A percentile compares a stretch with the other conserved stretches of the same genome.
Evolutionary conservation across 2,329 filamentous ascomycete genomes (phyloP).

Genomic region (Myriosclerotinia scirpicola): DNA sequence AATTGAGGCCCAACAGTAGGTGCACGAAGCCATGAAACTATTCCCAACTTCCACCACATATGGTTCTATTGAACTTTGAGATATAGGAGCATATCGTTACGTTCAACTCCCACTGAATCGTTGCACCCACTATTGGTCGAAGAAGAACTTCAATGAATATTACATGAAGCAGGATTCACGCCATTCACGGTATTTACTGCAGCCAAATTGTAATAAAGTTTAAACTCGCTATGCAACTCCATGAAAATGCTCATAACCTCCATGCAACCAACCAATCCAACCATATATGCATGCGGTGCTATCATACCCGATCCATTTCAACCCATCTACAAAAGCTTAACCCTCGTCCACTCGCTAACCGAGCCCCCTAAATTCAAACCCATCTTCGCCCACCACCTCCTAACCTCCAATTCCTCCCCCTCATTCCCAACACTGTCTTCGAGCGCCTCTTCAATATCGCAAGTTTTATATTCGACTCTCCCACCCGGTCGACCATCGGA

Average conservation of each 20-base stretch:
- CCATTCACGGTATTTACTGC: background rate
- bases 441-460: conserved; percentile 90
- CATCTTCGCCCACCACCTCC: conserved; percentile 83
- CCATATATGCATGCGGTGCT: background rate
- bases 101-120: no score
- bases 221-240: background rate
- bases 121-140: no score
- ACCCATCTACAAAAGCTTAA: conserved; percentile 47
- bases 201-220: background rate
- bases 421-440: conserved; percentile 71
- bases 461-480: conserved; percentile 88
- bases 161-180: background rate
- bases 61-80: no score
- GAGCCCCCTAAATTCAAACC: conserved; percentile 67
- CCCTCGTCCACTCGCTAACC: conserved; percentile 71
- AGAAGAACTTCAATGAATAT: background rate
- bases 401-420: conserved; percentile 67
- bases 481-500: conserved; percentile 54
- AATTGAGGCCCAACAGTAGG: no score
- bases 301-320: background rate
- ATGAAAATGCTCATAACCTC: background rate
- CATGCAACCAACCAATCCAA: conserved; percentile 2
- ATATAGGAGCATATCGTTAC: no score
- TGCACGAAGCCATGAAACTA: no score
- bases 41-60: no score